Conservation (phyloP, 192 early-diverging fungal species). For the Podila minutissima region DNA sequence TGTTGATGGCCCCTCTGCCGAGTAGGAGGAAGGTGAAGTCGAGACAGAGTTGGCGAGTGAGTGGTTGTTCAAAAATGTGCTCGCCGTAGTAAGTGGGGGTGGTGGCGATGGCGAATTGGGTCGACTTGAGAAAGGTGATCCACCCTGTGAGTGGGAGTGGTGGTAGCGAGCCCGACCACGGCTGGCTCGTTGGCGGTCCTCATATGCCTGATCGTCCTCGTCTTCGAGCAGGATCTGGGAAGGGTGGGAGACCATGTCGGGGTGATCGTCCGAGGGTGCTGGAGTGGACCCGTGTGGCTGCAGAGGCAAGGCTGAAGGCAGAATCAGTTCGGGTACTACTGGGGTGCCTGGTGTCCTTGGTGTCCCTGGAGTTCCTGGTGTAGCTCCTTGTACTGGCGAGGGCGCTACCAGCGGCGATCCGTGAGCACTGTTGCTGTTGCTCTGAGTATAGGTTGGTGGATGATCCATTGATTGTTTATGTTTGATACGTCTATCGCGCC, state of each 20-base stretch:
- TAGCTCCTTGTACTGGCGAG: too few species aligned
- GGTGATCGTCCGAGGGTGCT: constrained; percentile 9
- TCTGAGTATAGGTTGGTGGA: background rate
- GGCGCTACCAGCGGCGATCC: too few species aligned
- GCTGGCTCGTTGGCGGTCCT: background rate
- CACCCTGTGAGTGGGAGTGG: background rate
- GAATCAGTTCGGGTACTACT: background rate
- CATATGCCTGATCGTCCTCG: constrained; percentile 10
- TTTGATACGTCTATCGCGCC: too few species aligned
- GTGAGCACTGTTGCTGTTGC: too few species aligned
- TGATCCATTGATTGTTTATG: background rate
- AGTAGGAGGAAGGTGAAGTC: background rate
- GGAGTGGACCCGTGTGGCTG: constrained; percentile 5
- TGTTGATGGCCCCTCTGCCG: background rate
- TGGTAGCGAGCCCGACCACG: background rate
- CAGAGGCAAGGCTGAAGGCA: background rate
- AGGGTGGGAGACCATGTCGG: constrained; percentile 10
- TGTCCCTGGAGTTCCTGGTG: background rate
- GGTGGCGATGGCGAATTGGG: constrained; percentile 11
- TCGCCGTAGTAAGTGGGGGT: background rate
- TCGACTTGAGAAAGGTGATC: background rate
- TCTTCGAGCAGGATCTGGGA: constrained; percentile 17
- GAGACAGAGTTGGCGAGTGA: background rate
- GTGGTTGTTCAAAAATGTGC: background rate
- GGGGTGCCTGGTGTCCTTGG: background rate